phyloP scores from a whole-genome alignment of 805 yeast species.

The Wickerhamomyces xylosicus region DNA sequence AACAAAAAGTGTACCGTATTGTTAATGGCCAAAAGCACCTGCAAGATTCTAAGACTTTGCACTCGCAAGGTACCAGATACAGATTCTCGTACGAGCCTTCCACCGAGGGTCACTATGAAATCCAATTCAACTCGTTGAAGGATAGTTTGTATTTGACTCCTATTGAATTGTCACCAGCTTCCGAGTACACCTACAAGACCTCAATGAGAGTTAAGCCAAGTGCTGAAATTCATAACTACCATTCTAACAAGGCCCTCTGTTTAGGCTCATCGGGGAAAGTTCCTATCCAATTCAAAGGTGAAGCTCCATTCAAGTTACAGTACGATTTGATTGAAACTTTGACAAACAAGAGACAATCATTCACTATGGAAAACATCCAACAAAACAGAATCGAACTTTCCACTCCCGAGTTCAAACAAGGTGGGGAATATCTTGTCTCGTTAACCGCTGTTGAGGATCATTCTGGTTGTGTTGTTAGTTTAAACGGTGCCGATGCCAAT shows the following conservation, averaged over 20 bases:
- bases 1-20: conserved; percentile 48
- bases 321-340: conserved; percentile 57
- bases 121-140: conserved; percentile 53
- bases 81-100: conserved; percentile 67
- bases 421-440: conserved; percentile 65
- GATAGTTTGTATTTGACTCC: conserved; percentile 52
- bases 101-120: conserved; percentile 70
- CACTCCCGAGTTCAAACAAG: conserved; percentile 46
- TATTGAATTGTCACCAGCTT: conserved; percentile 22
- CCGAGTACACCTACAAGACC: conserved; percentile 48
- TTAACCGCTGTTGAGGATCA: conserved; percentile 61
- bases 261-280: conserved; percentile 35
- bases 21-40: conserved; percentile 24
- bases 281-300: conserved; percentile 62
- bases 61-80: conserved; percentile 33
- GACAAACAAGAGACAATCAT: conserved; percentile 37
- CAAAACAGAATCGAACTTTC: conserved; percentile 29
- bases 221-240: conserved; percentile 23
- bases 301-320: conserved; percentile 62
- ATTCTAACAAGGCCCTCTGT: conserved; percentile 25
- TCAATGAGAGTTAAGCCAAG: conserved; percentile 64
- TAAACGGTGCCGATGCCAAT: conserved; percentile 51
- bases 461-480: conserved; percentile 68
- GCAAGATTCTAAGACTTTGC: conserved; percentile 25
- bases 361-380: conserved; percentile 29